Evolutionary conservation across 768 basidiomycete species (phyloP), one percentile per base, ranked within the genome.

Genomic region (Panaeolus cyanescens): DNA sequence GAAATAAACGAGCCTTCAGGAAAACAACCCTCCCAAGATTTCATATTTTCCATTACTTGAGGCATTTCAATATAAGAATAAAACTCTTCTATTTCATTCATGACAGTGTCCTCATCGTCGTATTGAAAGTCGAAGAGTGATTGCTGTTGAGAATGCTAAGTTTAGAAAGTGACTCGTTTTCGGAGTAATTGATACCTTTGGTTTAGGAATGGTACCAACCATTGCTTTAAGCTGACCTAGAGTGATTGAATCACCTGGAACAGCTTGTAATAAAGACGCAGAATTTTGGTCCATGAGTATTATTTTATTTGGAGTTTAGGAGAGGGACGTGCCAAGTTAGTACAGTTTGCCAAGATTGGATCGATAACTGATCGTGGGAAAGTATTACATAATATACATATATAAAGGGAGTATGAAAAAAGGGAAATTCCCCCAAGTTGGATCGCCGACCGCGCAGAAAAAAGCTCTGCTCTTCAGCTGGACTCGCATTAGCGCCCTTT

Each of bases 41-140:
- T 90, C 64, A 93, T 79, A 71, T 94, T 93, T 79, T 93, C 92
- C 2, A 86, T 87, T 20, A 95, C 89, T 71, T 95, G 92, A 0
- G 91, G 86, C 85, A 95, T 93, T 79, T 98, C 96, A 62, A 94
- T 88, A 75, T 97, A 99, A 20, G 94, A 93, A 75, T 96, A 99
- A 77, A 99, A 98, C 75, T 99, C 97, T 61, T 98, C 93, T 36
- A 99, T 89, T 73, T 99, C 97, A 68, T 92, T 91, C 84, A 96
- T 89, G 19, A 98, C 88, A 4, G 93, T 95, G 74, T 97, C 94
- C 70, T 96, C 95, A 73, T 99, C 96, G 66, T 96, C 93, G 72
- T 98, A 98, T 62, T 91, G 87, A 76, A 91, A 97, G 79, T 95
- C 93, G 74, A 92, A 97, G 67, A 84, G 86, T 8, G 87, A 88